Evolutionary conservation across 192 early-diverging fungal genomes (phyloP).

Genomic region (Rhizophagus sp.): DNA sequence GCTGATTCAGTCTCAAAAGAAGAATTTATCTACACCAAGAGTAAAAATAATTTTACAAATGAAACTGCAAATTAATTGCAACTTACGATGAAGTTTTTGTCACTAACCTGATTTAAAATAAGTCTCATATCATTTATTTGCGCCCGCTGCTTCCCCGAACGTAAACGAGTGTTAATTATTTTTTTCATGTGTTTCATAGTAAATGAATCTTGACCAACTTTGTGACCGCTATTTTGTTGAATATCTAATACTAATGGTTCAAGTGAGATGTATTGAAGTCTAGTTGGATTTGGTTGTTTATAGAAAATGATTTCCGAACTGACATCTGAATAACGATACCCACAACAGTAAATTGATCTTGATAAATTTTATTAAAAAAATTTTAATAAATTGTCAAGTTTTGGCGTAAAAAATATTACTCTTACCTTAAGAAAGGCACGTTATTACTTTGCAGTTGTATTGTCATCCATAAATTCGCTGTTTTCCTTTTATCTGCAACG

Average conservation of each 20-base stretch:
- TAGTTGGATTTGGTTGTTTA: conserved; percentile 56
- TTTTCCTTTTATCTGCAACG: conserved; percentile 38
- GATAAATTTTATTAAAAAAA: not conserved
- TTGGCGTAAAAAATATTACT: not conserved
- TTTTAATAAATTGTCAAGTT: not conserved
- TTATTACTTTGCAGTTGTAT: conserved; percentile 45
- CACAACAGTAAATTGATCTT: conserved; percentile 41
- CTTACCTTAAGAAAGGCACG: conserved; percentile 39
- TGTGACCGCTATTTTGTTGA: conserved; percentile 41
- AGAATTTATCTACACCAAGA: conserved; percentile 60
- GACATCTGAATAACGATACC: conserved; percentile 40
- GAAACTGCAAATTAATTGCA: not conserved
- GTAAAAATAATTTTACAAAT: not conserved
- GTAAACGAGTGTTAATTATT: conserved; percentile 36
- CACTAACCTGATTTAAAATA: conserved; percentile 55
- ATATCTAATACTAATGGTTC: conserved; percentile 70
- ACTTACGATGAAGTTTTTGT: not conserved
- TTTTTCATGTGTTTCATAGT: conserved; percentile 43
- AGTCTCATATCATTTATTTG: conserved; percentile 44
- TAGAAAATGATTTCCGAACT: conserved; percentile 58
- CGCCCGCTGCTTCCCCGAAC: conserved; percentile 27
- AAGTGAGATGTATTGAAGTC: conserved; percentile 67
- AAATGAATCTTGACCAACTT: conserved; percentile 36
- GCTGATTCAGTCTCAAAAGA: conserved; percentile 59
- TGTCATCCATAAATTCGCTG: conserved; percentile 45